Evolutionary conservation across 345 rosid species (phyloP).

Genomic region (Lumnitzera littorea): DNA sequence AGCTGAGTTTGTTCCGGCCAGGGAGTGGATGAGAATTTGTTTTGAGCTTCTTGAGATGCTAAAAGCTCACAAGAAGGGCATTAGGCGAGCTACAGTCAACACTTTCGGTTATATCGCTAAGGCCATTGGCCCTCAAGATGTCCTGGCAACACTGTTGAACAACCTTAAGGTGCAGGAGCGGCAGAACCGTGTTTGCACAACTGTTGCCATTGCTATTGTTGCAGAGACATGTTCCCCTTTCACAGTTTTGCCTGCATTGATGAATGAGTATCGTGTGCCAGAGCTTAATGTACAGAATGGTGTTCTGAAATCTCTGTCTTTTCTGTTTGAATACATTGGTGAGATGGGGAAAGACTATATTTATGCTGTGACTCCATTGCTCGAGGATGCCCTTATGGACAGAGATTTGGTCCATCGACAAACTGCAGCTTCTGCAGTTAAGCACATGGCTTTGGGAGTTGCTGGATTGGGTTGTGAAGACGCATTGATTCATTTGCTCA

Average conservation of each 20-base stretch:
- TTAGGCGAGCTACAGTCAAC: conserved; percentile 92
- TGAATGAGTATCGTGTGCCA: conserved; percentile 98
- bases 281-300: conserved; percentile 99
- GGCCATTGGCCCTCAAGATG: conserved; percentile 99
- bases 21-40: conserved; percentile 99
- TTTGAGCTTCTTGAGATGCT: conserved; percentile 99
- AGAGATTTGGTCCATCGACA: conserved; percentile 96
- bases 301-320: conserved; percentile 90
- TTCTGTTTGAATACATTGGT: conserved; percentile 93
- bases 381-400: conserved; percentile 97
- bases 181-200: conserved; percentile 99
- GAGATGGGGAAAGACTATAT: conserved; percentile 99
- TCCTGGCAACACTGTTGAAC: conserved; percentile 85
- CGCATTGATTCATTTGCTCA: conserved; percentile 78
- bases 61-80: conserved; percentile 99
- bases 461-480: conserved; percentile 99
- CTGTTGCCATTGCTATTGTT: conserved; percentile 93
- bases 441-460: conserved; percentile 97
- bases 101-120: conserved; percentile 98
- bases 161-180: conserved; percentile 99
- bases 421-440: conserved; percentile 97
- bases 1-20: conserved; percentile 98
- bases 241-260: conserved; percentile 86
- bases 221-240: conserved; percentile 99
- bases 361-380: conserved; percentile 97